Evolutionary conservation across 768 basidiomycete species (phyloP), one percentile per base, ranked within the genome.

Genomic region (Hypholoma fasciculare): DNA sequence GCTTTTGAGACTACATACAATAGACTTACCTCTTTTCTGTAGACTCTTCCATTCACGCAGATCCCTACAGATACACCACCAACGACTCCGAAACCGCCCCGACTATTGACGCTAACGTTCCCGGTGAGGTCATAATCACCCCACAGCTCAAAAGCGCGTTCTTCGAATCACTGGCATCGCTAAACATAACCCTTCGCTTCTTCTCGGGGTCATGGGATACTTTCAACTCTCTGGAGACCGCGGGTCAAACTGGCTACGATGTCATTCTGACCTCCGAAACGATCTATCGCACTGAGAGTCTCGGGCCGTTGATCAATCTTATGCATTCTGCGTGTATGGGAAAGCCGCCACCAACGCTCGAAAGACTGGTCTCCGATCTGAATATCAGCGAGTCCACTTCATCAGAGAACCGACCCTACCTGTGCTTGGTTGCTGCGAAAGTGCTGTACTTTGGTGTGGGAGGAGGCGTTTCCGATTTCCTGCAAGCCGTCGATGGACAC

Each of bases 371-470:
- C 6, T 53, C 63, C 7, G 43, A 60, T 5, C 48, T 49, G 47
- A 20, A 36, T n/a, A 53, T 54, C 4, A 37, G 8, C 20, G 19
- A 53, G 7, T 23, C 26, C 47, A 8, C 38, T 6, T 13, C 47
- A 14, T 38, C 59, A 14, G 44, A 44, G 27, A 56, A 57, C 11
- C 12, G 8, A 4, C 11, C 23, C 14, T 72, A 69, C 61, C 46
- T 78, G 6, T 92, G 89, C 63, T 82, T 97, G 8, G 89, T 97
- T 2, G 95, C 94, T 2, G 92, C 91, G 1, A 98, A 98, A 71
- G 82, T 94, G 13, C 72, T 98, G 17, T 98, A 98, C 69, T 98
- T 98, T 70, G 96, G 96, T 7, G 94, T 98, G 4, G 96, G 95
- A 1, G 96, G 96, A 0, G 92, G 95, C 7, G 75, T 96, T 26